Percentiles rank a stretch among this genome's conserved stretches.
phyloP scores from a whole-genome alignment of 2,329 filamentous ascomycete genomes.

The Arthrobotrys pseudoclavata region DNA sequence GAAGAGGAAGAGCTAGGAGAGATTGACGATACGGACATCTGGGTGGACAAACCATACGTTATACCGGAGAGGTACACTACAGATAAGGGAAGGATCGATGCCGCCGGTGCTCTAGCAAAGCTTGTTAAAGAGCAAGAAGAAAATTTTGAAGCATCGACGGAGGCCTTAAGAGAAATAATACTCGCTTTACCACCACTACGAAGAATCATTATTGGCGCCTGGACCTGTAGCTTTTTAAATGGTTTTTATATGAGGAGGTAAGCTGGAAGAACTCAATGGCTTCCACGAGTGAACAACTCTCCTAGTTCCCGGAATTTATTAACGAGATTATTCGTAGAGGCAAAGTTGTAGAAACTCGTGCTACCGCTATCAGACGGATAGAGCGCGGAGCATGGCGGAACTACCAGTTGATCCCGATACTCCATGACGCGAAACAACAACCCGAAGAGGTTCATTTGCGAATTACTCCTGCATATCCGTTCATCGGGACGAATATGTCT shows the following conservation, averaged over 20 bases:
- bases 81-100: not conserved
- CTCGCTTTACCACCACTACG: not conserved
- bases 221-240: too few species aligned
- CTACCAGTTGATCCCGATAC: conserved; percentile 18
- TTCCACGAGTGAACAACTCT: too few species aligned
- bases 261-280: too few species aligned
- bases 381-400: conserved; percentile 5
- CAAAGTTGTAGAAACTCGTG: too few species aligned
- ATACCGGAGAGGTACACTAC: not conserved
- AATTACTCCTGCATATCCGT: not conserved
- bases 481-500: conserved; percentile 10
- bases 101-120: not conserved
- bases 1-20: not conserved
- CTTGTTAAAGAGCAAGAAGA: conserved; percentile 9
- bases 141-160: not conserved
- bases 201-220: too few species aligned
- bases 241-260: too few species aligned
- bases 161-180: conserved; percentile 4
- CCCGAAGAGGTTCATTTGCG: not conserved
- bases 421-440: not conserved
- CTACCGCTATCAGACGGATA: not conserved
- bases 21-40: not conserved
- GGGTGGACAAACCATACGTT: conserved; percentile 2
- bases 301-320: too few species aligned
- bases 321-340: too few species aligned